Base-by-base conservation (phyloP, 345 rosid genomes). In the Bruguiera gymnorhiza region DNA sequence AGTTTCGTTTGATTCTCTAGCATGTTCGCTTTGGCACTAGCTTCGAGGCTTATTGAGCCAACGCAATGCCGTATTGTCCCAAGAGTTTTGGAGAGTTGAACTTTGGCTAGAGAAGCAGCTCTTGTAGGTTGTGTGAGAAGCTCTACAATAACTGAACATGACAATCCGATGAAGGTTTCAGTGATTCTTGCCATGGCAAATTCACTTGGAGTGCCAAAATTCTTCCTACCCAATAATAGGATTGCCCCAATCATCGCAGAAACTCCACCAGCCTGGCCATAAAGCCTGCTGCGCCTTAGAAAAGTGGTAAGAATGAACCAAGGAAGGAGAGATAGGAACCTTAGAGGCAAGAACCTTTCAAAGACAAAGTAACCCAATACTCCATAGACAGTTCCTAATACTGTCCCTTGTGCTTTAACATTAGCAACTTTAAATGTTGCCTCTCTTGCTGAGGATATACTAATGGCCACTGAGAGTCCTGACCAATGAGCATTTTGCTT, bases 331-430 rank as follows among this genome's bases (percentile, higher is more conserved):
- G 90, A 88, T 2, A 94, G 52, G 68, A 94, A 85, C 84, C 97
- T 85, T 31, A 91, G 23, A 0, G 91, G 72, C 79, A 91, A 71
- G 77, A 80, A 84, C 75, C 83, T 85, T 62, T 86, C 82, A 63
- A 89, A 91, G 32, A 94, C 85, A 78, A 87, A 91, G 71, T 89
- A 88, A 2, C 95, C 96, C 62, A 91, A 26, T 29, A 91, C 97
- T 60, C 97, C 98, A 43, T 94, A 94, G 0, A 91, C 92, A 1
- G 95, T 86, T 53, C 97, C 98, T 24, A 94, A 66, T 20, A 91
- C 98, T 19, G 98, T 89, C 67, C 98, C 98, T 77, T 91, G 98
- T 11, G 95, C 93, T 78, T 85, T 94, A 26, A 87, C 76, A 43
- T 94, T 94, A 5, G 97, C 86, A 59, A 85, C 84, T 75, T 79